Evolutionary conservation across 371 early-diverging fungal species (phyloP).

Genomic region (Mortierella polycephala): DNA sequence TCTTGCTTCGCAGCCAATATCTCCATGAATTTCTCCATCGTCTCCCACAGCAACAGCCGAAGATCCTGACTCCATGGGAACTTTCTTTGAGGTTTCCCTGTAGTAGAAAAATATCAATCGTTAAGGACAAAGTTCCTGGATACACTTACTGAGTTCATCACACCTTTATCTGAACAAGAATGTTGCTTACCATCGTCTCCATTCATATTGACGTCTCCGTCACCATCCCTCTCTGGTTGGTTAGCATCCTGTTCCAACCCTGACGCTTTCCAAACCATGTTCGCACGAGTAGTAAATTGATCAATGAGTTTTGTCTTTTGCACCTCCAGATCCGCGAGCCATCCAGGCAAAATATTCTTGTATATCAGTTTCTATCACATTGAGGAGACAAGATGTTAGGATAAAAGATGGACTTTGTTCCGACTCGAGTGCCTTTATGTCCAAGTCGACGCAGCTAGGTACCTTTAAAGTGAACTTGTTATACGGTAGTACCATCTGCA

Average conservation of each 20-base stretch:
- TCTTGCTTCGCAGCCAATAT: conserved; percentile 35
- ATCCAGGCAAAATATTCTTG: conserved; percentile 31
- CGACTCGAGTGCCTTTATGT: conserved; percentile 17
- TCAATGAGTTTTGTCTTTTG: conserved; percentile 17
- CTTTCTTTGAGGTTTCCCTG: conserved; percentile 21
- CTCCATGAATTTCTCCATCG: conserved; percentile 53
- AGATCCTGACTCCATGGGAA: conserved; percentile 53
- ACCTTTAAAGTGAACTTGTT: conserved; percentile 64
- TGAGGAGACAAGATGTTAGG: not conserved
- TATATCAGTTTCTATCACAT: conserved; percentile 41
- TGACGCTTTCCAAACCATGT: conserved; percentile 24
- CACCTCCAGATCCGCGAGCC: conserved; percentile 34
- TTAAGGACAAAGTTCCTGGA: not conserved
- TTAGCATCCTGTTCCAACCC: conserved; percentile 7
- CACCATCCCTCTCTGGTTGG: conserved; percentile 20
- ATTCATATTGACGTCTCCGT: conserved; percentile 35
- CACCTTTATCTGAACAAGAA: not conserved
- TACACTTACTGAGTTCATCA: not conserved
- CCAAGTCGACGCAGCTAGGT: not conserved
- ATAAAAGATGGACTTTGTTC: too few relatives aligned
- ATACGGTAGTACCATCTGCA: conserved; percentile 65
- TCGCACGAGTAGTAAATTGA: conserved; percentile 15
- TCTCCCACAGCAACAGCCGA: conserved; percentile 44
- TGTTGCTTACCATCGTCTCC: conserved; percentile 31
- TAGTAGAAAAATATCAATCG: not conserved